Evolutionary conservation across 169 alveolate species (phyloP), one percentile per base, ranked within the genome.

Genomic region (Plasmodium vinckei): DNA sequence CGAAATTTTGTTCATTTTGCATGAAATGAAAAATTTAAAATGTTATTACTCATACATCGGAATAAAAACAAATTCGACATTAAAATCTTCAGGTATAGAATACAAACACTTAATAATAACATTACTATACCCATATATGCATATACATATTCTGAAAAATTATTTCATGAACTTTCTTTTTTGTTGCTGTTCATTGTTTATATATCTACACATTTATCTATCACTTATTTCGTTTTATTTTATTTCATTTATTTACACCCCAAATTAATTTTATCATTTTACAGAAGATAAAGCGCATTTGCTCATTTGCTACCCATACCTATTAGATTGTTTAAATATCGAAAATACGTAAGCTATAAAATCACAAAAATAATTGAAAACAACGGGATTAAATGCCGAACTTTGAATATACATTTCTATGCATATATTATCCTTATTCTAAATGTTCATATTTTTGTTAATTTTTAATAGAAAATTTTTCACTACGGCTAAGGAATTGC

Each of bases 211-310:
- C 9, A 15, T 19, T 44, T 44, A 19, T 67, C 46, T 15, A 15
- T 12, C 39, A 21, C 53, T 54, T 42, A 2, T 25, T 46, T 68
- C 2, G 44, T 17, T 44, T 42, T 1, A 9, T 42, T 23, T 60
- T 53, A 51, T 46, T n/a, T n/a, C 27, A 21, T 61, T 61, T 27
- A 21, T 21, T 21, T 23, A 21, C 13, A 27, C 49, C 15, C 19
- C 15, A 25, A 21, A 23, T 53, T 23, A 2, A 12, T 49, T 23
- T 53, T 51, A 39, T 13, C 51, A 27, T 46, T 69, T 19, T 69
- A 21, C 75, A 77, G 88, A 82, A 33, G 90, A 82, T 59, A 82
- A 67, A 60, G 82, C 90, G 27, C 90, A 82, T 27, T 61, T 82
- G 21, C 67, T 82, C 67, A 82, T 82, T 67, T 82, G 90, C 17